phyloP scores from a whole-genome alignment of 2,329 filamentous ascomycete species.

The Aspergillus floridensis region DNA sequence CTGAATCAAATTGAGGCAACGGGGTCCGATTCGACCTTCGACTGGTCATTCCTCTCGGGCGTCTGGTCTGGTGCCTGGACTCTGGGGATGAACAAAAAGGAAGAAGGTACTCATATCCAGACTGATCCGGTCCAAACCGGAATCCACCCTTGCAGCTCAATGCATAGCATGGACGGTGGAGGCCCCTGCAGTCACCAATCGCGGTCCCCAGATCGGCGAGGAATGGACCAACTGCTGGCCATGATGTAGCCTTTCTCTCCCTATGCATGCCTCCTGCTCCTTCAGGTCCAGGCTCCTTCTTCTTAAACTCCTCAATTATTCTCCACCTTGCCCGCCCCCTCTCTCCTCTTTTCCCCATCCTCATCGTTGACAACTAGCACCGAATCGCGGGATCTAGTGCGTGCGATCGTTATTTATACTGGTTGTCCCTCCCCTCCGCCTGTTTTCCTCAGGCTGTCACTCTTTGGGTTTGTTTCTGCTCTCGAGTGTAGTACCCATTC shows the following conservation, averaged over 20 bases:
- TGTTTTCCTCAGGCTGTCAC: conserved; percentile 11
- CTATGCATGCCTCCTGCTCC: background rate
- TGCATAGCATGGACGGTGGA: background rate
- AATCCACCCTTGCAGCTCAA: background rate
- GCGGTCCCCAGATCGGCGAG: background rate
- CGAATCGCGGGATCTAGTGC: background rate
- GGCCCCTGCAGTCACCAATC: background rate
- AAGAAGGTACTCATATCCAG: background rate
- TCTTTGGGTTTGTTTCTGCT: conserved; percentile 10
- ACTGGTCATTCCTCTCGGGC: background rate
- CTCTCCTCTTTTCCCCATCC: background rate
- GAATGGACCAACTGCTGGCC: background rate
- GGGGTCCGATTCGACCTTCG: background rate
- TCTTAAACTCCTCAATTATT: background rate
- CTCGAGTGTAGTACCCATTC: background rate
- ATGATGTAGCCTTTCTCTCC: background rate
- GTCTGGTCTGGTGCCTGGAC: background rate
- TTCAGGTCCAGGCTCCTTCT: background rate
- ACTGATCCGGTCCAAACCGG: background rate
- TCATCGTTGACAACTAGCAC: background rate
- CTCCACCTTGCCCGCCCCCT: background rate
- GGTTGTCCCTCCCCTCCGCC: conserved; percentile 4
- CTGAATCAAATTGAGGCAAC: background rate
- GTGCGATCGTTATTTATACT: conserved; percentile 9
- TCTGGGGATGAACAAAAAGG: background rate